Evolutionary conservation across 2,329 filamentous ascomycete species (phyloP).

Genomic region (Colletotrichum sp.): DNA sequence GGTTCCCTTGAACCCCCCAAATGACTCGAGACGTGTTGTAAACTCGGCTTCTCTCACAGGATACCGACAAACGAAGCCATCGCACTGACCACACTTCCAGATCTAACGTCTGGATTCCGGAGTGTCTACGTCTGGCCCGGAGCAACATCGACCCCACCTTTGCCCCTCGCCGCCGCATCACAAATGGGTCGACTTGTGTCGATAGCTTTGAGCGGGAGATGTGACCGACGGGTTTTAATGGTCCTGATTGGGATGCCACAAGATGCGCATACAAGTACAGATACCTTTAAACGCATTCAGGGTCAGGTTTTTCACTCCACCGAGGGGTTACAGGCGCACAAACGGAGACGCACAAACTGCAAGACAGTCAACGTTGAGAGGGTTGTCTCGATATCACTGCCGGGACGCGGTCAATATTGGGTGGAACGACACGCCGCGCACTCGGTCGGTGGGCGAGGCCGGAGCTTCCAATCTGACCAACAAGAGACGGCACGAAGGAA

Average conservation of each 20-base stretch:
- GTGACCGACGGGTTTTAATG: background rate
- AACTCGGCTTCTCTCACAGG: slow-evolving; percentile 13
- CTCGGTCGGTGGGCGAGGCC: background rate
- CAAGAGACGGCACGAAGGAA: slow-evolving; percentile 1
- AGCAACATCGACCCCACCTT: slow-evolving; percentile 12
- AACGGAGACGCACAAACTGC: slow-evolving; percentile 9
- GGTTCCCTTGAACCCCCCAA: slow-evolving; percentile 8
- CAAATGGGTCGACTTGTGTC: slow-evolving; percentile 3
- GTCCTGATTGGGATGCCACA: background rate
- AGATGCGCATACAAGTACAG: slow-evolving; percentile 1
- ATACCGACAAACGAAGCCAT: slow-evolving; percentile 16
- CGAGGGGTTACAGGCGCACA: slow-evolving; percentile 6
- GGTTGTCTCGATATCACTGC: background rate
- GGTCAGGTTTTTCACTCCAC: background rate
- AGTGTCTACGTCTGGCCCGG: background rate
- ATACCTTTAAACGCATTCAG: slow-evolving; percentile 1
- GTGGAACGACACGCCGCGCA: slow-evolving; percentile 5
- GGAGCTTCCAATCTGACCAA: background rate
- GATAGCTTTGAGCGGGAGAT: slow-evolving; percentile 1
- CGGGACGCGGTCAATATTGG: background rate
- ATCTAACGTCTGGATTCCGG: background rate
- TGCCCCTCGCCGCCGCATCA: slow-evolving; percentile 14
- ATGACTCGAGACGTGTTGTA: slow-evolving; percentile 17
- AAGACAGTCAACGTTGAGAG: background rate
- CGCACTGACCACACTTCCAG: slow-evolving; percentile 1